Percentiles rank a stretch among this genome's conserved stretches.
Conservation (phyloP, 2,329 filamentous ascomycete genomes). For the Trichoderma sp. region DNA sequence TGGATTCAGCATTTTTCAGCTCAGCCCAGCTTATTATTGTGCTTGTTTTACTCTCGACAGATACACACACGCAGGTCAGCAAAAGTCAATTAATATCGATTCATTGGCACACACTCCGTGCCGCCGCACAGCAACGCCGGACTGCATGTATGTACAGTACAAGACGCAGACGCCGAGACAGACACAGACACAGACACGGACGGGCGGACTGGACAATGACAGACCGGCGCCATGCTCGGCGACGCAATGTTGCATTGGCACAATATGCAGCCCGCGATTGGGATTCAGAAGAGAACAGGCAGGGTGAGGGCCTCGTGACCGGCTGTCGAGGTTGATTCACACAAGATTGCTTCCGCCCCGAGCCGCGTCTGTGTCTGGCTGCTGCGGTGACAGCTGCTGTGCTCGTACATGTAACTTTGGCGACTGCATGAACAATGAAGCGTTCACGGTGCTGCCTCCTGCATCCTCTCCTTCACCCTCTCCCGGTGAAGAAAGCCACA, state of each 20-base stretch:
- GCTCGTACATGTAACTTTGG: no score
- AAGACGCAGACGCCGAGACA: no score
- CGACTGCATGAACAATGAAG: no score
- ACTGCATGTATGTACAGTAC: not conserved
- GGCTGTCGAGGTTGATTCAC: not conserved
- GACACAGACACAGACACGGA: no score
- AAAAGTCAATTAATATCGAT: not conserved
- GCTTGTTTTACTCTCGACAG: not conserved
- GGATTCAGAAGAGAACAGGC: no score
- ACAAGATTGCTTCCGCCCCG: not conserved
- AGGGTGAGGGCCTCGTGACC: no score
- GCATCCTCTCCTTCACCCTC: not conserved
- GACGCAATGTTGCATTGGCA: no score
- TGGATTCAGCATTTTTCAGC: slow-evolving; percentile 3
- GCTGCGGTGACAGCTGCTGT: slow-evolving; percentile 1
- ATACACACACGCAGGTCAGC: slow-evolving; percentile 5
- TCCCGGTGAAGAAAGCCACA: not conserved
- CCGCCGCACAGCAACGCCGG: not conserved
- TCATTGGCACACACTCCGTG: slow-evolving; percentile 3
- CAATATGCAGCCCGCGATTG: no score
- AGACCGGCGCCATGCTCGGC: no score
- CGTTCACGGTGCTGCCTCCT: no score
- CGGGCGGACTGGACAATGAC: not conserved
- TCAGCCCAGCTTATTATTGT: not conserved
- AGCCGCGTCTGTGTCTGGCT: not conserved